These are phyloP conservation scores for Penicillium corylophilum DNA, from an alignment of 2,329 filamentous ascomycete genomes.

Conservation along the genomic window DNA sequence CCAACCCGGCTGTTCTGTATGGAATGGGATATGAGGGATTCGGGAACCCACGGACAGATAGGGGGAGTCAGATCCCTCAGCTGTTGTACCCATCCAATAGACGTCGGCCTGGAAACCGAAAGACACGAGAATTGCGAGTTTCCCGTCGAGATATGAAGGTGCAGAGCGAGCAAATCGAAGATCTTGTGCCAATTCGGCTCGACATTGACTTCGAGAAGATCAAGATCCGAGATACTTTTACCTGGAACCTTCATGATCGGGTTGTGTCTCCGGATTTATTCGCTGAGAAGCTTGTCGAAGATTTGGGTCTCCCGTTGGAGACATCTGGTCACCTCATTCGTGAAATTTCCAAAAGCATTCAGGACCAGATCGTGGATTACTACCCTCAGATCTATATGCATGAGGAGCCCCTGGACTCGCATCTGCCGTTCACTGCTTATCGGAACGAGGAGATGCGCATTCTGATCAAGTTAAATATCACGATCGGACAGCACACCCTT, in stretches of 20 bases:
- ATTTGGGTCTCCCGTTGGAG: conserved; percentile 73
- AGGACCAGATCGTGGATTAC: conserved; percentile 88
- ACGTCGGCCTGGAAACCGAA: conserved; percentile 72
- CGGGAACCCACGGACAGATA: conserved; percentile 81
- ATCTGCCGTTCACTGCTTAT: conserved; percentile 87
- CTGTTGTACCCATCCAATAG: conserved; percentile 79
- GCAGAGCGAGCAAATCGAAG: conserved; percentile 88
- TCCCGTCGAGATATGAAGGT: conserved; percentile 75
- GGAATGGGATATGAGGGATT: conserved; percentile 80
- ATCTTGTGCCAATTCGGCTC: conserved; percentile 84
- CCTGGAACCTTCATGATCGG: conserved; percentile 95
- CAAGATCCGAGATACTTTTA: conserved; percentile 94
- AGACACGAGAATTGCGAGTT: conserved; percentile 70
- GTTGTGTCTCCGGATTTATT: conserved; percentile 78
- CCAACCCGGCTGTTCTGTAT: conserved; percentile 60
- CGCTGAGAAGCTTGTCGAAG: conserved; percentile 85
- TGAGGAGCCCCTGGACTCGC: conserved; percentile 85
- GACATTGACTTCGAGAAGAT: conserved; percentile 96
- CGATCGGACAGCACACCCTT: conserved; percentile 88
- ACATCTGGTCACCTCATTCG: conserved; percentile 56
- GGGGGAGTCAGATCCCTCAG: conserved; percentile 61
- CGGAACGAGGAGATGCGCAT: conserved; percentile 99
- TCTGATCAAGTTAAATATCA: conserved; percentile 93
- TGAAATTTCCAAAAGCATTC: conserved; percentile 68
- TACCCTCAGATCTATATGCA: conserved; percentile 89